Evolutionary conservation across 805 yeast species (phyloP), one percentile per base, ranked within the genome.

Genomic region (Metschnikowia proteae): DNA sequence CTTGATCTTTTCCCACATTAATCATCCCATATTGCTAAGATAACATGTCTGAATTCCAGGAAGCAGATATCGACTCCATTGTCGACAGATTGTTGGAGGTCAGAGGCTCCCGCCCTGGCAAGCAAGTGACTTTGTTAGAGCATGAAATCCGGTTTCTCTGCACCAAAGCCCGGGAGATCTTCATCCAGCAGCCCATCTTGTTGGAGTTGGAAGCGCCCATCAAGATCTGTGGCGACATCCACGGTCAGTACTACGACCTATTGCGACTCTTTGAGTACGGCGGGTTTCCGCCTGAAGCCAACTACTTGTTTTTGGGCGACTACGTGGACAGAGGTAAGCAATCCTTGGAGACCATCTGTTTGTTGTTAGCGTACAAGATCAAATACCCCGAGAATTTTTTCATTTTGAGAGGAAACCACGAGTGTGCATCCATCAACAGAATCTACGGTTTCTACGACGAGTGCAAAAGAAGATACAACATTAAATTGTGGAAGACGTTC

Each of bases 281-380:
- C 61, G 99, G 98, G 2, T 92, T 94, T 78, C 99, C 99, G 1
- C 99, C 99, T 9, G 98, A 94, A 69, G 96, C 98, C 17, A 92
- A 92, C 75, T 92, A 92, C 74, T 76, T 92, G 61, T 92, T 92
- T 66, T 73, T 92, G 51, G 99, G 99, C 58, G 99, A 92, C 77
- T 92, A 92, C 66, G 99, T 92, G 58, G 99, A 92, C 76, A 86
- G 99, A 78, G 99, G 99, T 64, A 90, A 91, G 67, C 98, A 94
- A 76, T 88, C 96, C 29, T 75, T 94, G 60, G 99, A 92, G 71
- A 94, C 98, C 13, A 92, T 92, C 62, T 92, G 98, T 71, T 75
- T 92, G 56, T 76, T 92, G 63, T 80, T 92, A 64, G 97, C 97
- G 38, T 92, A 92, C 78, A 92, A 92, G 75, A 92, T 92, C 72